A percentile compares a stretch with the other conserved stretches of the same genome.
Conservation (phyloP, 192 early-diverging fungal genomes). For the Gonapodya prolifera region DNA sequence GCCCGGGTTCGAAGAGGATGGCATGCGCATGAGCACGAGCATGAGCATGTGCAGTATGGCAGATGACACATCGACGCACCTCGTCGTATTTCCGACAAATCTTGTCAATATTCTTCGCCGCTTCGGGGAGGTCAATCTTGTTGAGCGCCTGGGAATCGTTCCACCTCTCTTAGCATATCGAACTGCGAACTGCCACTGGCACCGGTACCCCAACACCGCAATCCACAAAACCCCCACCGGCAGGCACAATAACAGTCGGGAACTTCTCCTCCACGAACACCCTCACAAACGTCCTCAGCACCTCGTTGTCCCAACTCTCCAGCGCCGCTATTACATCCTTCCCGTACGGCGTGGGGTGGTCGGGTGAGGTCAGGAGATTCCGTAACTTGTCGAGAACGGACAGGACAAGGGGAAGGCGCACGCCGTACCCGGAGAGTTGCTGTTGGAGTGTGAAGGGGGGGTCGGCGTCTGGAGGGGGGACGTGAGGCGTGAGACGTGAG, state of each 20-base stretch:
- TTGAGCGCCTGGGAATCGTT: conserved; percentile 42
- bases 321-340: no score
- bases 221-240: neutral
- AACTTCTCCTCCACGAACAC: conserved; percentile 65
- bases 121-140: conserved; percentile 74
- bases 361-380: neutral
- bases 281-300: conserved; percentile 40
- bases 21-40: neutral
- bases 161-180: no score
- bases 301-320: conserved; percentile 53
- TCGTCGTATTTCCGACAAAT: conserved; percentile 60
- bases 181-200: no score
- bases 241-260: conserved; percentile 56
- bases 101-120: conserved; percentile 67
- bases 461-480: conserved; percentile 16
- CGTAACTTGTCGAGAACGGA: conserved; percentile 34
- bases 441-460: conserved; percentile 42
- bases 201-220: no score
- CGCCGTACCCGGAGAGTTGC: conserved; percentile 51
- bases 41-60: neutral
- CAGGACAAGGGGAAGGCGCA: conserved; percentile 29
- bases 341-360: conserved; percentile 21
- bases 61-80: no score
- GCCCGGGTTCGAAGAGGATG: no score
- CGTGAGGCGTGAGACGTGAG: conserved; percentile 14